phyloP scores from a whole-genome alignment of 2,329 filamentous ascomycete species.

The Proliferodiscus dingleyae region DNA sequence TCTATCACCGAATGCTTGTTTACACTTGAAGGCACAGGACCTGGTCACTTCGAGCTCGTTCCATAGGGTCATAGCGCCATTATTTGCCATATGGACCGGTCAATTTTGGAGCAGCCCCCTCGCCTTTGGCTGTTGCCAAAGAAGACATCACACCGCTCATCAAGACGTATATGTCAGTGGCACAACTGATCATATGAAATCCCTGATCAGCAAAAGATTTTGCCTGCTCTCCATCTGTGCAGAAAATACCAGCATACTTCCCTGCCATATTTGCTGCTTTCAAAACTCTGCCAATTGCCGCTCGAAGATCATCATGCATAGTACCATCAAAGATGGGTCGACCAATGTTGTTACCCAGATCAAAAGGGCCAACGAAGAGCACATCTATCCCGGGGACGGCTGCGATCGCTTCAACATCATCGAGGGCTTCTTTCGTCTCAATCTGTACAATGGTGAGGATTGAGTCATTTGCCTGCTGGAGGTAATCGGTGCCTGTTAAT shows the following conservation, averaged over 20 bases:
- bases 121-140: slow-evolving; percentile 43
- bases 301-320: slow-evolving; percentile 53
- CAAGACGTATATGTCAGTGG: slow-evolving; percentile 51
- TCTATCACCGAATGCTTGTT: no score
- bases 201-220: slow-evolving; percentile 50
- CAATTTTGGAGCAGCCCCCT: slow-evolving; percentile 24
- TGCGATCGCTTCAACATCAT: slow-evolving; percentile 57
- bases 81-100: slow-evolving; percentile 29
- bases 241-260: slow-evolving; percentile 62
- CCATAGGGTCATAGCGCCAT: no score
- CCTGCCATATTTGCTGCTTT: slow-evolving; percentile 54
- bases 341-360: slow-evolving; percentile 59
- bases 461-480: slow-evolving; percentile 51
- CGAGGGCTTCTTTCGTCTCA: slow-evolving; percentile 59
- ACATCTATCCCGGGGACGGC: slow-evolving; percentile 56
- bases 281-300: slow-evolving; percentile 54
- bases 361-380: slow-evolving; percentile 62
- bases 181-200: slow-evolving; percentile 58
- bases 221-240: slow-evolving; percentile 51
- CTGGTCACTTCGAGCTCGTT: no score
- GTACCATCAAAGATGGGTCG: slow-evolving; percentile 56
- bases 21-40: no score
- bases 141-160: slow-evolving; percentile 42
- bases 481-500: slow-evolving; percentile 49
- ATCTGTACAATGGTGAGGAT: slow-evolving; percentile 64